Base-by-base conservation (phyloP, 345 rosid species). In the Bretschneidera sinensis region DNA sequence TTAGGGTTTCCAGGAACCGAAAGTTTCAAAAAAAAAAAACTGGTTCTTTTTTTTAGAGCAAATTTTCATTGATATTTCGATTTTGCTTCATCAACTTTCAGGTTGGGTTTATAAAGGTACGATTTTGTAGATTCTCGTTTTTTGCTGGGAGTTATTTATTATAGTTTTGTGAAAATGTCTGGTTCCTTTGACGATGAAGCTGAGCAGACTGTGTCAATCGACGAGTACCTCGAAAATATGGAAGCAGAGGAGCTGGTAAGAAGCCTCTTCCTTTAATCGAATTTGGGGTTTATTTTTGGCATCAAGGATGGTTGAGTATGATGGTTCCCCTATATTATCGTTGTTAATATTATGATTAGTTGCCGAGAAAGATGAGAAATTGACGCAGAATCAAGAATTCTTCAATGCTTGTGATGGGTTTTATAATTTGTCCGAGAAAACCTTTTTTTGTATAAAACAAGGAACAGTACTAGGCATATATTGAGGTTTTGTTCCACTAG, bases 241-340 rank as follows among this genome's bases (percentile, higher is more conserved):
- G 96, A 94, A 67, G 96, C 84, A 0, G 86, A 90, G 74, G 97
- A 90, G 71, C 76, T 94, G 84, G 99, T 94, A 80, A 64, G n/a
- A 3, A 55, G 21, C 62, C 43, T 25, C 15, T 24, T 35, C 31
- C 43, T 57, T 21, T 22, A 10, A 14, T 60, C 53, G 31, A 39
- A 9, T 39, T 67, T 35, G 43, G 24, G 25, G 55, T 49, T 57
- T 55, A 52, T 48, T 54, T 58, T 43, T 48, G 50, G 18, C 60
- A 45, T 28, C 17, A 2, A 39, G 31, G 0, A n/a, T 9, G 15
- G 25, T 6, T 15, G 34, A 24, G 54, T 48, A 52, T 23, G 18
- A 43, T 48, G 21, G 51, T 20, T 62, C 23, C 49, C 52, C n/a
- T n/a, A 63, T 18, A n/a, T 17, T 48, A 13, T 10, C 21, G 50